Evolutionary conservation across 352 stramenopile genomes (phyloP).

Genomic region (Globisporangium parvum): DNA sequence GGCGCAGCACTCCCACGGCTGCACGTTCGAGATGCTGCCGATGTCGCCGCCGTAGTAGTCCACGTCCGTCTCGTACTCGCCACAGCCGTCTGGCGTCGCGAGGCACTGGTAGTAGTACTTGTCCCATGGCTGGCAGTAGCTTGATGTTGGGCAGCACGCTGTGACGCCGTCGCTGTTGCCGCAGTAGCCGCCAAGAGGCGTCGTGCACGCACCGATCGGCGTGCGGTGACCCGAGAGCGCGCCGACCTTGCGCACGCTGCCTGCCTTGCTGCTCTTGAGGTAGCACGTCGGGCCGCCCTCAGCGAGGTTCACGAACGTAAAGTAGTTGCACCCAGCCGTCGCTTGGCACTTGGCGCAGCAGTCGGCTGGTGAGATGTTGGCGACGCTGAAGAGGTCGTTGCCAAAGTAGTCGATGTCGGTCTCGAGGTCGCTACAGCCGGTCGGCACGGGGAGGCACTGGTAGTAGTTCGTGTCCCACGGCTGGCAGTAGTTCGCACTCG

Average conservation of each 20-base stretch:
- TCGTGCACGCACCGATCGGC: not conserved
- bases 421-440: slow-evolving; percentile 29
- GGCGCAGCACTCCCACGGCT: slow-evolving; percentile 29
- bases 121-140: slow-evolving; percentile 47
- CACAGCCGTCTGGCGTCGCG: slow-evolving; percentile 21
- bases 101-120: slow-evolving; percentile 52
- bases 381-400: slow-evolving; percentile 28
- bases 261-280: slow-evolving; percentile 29
- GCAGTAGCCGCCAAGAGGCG: not conserved
- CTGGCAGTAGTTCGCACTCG: slow-evolving; percentile 31
- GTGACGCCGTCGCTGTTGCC: slow-evolving; percentile 11
- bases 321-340: slow-evolving; percentile 29
- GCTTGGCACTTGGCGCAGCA: slow-evolving; percentile 26
- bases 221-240: slow-evolving; percentile 21
- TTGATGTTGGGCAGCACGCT: slow-evolving; percentile 25
- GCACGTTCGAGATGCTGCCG: slow-evolving; percentile 21
- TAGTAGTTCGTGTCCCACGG: slow-evolving; percentile 48
- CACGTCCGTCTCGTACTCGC: slow-evolving; percentile 31
- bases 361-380: slow-evolving; percentile 22
- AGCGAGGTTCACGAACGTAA: slow-evolving; percentile 42
- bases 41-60: slow-evolving; percentile 46
- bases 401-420: slow-evolving; percentile 45
- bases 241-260: slow-evolving; percentile 17
- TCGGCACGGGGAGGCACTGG: slow-evolving; percentile 35
- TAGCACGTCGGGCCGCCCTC: slow-evolving; percentile 31